Base-by-base conservation (phyloP, 495 filamentous ascomycete genomes). In the Elasticomyces elasticus region DNA sequence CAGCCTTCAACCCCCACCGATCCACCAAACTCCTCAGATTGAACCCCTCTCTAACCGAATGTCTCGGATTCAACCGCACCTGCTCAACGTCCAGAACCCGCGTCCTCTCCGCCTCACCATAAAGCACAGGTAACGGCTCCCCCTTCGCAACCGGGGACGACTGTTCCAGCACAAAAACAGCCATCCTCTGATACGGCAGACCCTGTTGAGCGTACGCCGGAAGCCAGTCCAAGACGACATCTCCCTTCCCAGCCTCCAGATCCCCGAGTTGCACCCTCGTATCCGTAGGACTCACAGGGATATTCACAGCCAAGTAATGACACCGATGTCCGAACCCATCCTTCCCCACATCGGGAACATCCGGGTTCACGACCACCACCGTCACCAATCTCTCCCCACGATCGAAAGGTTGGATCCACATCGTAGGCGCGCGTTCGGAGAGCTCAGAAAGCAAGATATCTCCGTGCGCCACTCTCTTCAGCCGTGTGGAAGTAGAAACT, bases 171-270 rank as follows among this genome's bases (percentile, higher is more conserved):
- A 97, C 73, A 68, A 95, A 86, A 46, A 97, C 65, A 26, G 79
- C 78, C 31, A 94, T 75, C 47, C 92, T 85, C 71, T 96, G 94
- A 67, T 96, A 97, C 1, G 89, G 89, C 15, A 81, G 76, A 44
- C 92, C 92, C 72, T 88, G 94, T 65, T 96, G 87, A 1, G 88
- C 85, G 56, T 81, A 84, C 1, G 92, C 84, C 1, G 92, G 82
- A 1, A 89, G 69, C 86, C 90, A 99, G 2, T 85, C 82, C 1
- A 90, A 75, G 41, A 89, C 74, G 12, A 85, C 72, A 15, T 40
- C 35, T 12, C 35, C 35, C 58, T 89, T 78, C 1, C 72, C 80
- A 48, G 71, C 70, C 24, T 72, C 70, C 15, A 83, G 68, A 42
- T 71, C 61, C 20, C 67, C 64, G 37, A 84, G 69, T 33, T 78